These are phyloP conservation scores for Pisolithus marmoratus DNA, from an alignment of 768 basidiomycete genomes.

Conservation along the genomic window DNA sequence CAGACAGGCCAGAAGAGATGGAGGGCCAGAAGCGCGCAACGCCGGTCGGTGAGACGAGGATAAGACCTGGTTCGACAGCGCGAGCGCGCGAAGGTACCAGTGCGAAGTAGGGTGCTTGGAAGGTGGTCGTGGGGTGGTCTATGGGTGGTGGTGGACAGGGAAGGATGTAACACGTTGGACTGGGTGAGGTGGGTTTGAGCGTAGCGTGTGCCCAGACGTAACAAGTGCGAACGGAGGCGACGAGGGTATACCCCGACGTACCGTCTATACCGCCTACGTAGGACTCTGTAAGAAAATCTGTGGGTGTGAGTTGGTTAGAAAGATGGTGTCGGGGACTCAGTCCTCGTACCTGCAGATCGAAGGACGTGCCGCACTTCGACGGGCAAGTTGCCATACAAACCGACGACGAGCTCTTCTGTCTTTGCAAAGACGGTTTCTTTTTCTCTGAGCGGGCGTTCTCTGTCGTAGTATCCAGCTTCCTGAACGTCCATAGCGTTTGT, in stretches of 20 bases:
- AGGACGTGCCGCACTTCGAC: conserved; percentile 70
- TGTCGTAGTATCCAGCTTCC: conserved; percentile 23
- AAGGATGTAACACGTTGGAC: conserved; percentile 79
- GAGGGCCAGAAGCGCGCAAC: conserved; percentile 84
- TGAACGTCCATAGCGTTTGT: conserved; percentile 34
- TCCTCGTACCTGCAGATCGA: conserved; percentile 51
- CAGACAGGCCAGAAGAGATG: conserved; percentile 77
- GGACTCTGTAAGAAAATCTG: conserved; percentile 64
- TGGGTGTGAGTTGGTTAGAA: not conserved
- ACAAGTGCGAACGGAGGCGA: conserved; percentile 66
- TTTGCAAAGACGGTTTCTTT: conserved; percentile 54
- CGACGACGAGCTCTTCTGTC: conserved; percentile 62
- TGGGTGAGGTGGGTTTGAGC: conserved; percentile 48
- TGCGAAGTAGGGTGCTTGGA: conserved; percentile 42
- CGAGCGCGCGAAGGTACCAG: conserved; percentile 59
- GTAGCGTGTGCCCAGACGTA: conserved; percentile 83
- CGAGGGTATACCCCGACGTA: conserved; percentile 66
- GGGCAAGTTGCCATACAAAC: conserved; percentile 66
- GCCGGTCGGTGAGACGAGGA: conserved; percentile 68
- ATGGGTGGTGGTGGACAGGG: conserved; percentile 52
- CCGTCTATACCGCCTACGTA: conserved; percentile 71
- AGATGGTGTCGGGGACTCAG: not conserved
- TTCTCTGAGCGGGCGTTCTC: conserved; percentile 30
- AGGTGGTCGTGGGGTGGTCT: conserved; percentile 39
- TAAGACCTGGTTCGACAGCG: conserved; percentile 71